Base-by-base conservation (phyloP, 2,329 filamentous ascomycete species). In the Trichoderma oligosporum region DNA sequence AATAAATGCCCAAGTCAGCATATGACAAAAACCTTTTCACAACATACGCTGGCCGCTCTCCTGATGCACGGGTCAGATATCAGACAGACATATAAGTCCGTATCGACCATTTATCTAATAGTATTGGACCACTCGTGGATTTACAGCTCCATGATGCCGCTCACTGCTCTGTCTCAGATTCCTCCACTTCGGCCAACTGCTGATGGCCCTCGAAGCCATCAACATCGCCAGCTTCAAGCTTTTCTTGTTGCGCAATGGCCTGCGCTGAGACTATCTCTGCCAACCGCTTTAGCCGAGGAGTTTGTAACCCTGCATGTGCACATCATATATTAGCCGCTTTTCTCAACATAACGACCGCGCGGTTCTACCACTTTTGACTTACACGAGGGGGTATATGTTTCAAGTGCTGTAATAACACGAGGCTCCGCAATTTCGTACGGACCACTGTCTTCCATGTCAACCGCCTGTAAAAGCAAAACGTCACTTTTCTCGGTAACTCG, bases 401-500 rank as follows among this genome's bases (percentile, higher is more conserved):
- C 94, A 63, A 99, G 77, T 53, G 94, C 94, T 3, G 92, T 97
- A 68, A 99, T 99, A 54, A 91, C 89, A 70, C 94, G 84, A 25
- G 94, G 94, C 74, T 99, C 94, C 12, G 94, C 94, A 72, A 99
- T 99, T 74, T 97, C 94, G 69, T 99, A 99, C 24, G 93, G 94
- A 22, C 94, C 94, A 66, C 91, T 96, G 75, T 99, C 94, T 69
- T 99, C 94, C 92, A 99, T 97, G 72, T 99, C 94, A 59, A 99
- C 92, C 47, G 94, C 91, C 58, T 93, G 88, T 45, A 99, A 81
- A 57, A 99, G 84, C 52, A 99, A 81, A 3, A 97, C 92, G 66
- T 97, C 94, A 67, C 91, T 95, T 85, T 99, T 99, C 77, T 99
- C 94, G 1, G 93, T 97, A 45, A 99, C 94, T 53, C 92, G 84